Evolutionary conservation across 2,329 filamentous ascomycete genomes (phyloP).

Genomic region (Colletotrichum australisinense): DNA sequence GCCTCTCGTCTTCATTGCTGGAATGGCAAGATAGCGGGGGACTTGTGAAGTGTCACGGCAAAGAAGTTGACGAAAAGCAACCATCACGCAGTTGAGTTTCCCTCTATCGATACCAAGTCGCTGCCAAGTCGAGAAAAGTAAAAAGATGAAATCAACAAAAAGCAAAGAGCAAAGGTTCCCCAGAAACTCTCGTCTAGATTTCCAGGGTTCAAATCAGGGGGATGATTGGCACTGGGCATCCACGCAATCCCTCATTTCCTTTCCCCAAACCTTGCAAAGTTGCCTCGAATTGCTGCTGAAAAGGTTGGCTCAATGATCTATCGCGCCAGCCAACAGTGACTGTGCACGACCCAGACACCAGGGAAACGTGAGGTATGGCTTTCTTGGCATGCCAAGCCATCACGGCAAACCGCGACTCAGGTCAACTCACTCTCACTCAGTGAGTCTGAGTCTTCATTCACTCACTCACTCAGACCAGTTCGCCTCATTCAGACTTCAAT

Average conservation of each 20-base stretch:
- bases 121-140: neutral
- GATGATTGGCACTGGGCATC: neutral
- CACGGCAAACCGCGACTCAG: neutral
- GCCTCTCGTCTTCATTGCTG: neutral
- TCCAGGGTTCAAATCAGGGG: constrained; percentile 3
- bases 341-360: neutral
- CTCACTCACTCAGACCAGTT: neutral
- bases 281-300: neutral
- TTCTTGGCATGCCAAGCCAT: neutral
- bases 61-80: neutral
- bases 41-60: neutral
- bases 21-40: neutral
- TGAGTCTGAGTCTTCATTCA: no score
- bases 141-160: neutral
- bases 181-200: neutral
- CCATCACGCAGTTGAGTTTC: neutral
- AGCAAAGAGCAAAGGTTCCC: neutral
- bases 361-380: neutral
- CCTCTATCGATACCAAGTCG: neutral
- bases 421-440: neutral
- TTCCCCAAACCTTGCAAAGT: neutral
- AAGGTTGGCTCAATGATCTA: neutral
- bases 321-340: neutral
- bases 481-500: neutral
- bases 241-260: constrained; percentile 1